Evolutionary conservation across 2,329 filamentous ascomycete species (phyloP), one percentile per base, ranked within the genome.

Genomic region (Ilyonectria mors-panacis): DNA sequence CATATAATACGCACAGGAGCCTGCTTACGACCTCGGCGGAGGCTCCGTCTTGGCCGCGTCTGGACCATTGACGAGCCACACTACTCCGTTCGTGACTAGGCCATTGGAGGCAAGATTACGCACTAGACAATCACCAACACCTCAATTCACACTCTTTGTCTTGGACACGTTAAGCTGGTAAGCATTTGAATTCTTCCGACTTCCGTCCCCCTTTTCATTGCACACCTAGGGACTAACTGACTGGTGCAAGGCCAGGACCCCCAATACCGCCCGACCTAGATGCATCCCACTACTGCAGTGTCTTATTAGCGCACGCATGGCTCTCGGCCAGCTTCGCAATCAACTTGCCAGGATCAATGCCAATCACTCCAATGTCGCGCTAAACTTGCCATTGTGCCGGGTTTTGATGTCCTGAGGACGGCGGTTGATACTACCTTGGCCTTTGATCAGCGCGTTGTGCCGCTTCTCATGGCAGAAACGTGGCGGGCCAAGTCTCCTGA

Each of bases 241-340:
- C 39, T 61, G 71, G 59, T 42, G 54, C 53, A 65, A 68, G 69
- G 62, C 67, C 60, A 68, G 70, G 67, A 59, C 61, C 53, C 53
- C 63, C 57, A 68, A 68, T 66, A 67, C 65, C 63, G 65, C 60
- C 55, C 57, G 64, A 45, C 62, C 59, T 54, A 65, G 59, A 54
- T 73, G 71, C 71, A 76, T 70, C 63, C 55, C 71, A 65, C 74
- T 75, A 76, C 73, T 76, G 73, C 73, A 73, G 28, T 42, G 56
- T 58, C 33, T 59, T 66, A 55, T 70, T 76, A 76, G 74, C 69
- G 69, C 55, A 62, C 65, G 54, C 65, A 66, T 65, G 57, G 61
- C 64, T 68, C 59, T 68, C 58, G 42, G 48, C 53, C 65, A 53
- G 59, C 58, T 63, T 71, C 67, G 67, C 69, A 68, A 70, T 60